Conservation (phyloP, 2,329 filamentous ascomycete genomes). For the Cercospora berteroae region DNA sequence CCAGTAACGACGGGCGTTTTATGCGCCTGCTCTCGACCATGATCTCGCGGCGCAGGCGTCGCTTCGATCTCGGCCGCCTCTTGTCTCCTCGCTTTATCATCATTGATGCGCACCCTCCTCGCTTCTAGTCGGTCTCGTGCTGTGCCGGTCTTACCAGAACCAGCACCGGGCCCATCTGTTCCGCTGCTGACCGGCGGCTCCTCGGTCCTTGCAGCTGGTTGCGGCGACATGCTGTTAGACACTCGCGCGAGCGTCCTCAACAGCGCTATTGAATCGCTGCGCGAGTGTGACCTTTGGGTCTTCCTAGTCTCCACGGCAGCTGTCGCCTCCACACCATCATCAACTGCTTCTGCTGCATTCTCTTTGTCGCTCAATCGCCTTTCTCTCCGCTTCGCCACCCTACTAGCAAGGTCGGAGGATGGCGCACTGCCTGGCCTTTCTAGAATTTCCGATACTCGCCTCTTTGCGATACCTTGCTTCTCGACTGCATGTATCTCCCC, state of each 20-base stretch:
- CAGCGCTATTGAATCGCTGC: slow-evolving; percentile 48
- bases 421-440: slow-evolving; percentile 15
- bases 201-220: slow-evolving; percentile 16
- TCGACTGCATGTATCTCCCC: slow-evolving; percentile 43
- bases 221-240: slow-evolving; percentile 46
- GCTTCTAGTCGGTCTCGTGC: slow-evolving; percentile 6
- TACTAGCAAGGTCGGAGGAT: slow-evolving; percentile 11
- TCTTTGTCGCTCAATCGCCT: slow-evolving; percentile 18
- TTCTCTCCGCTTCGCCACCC: slow-evolving; percentile 10
- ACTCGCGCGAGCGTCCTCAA: slow-evolving; percentile 48
- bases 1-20: slow-evolving; percentile 9
- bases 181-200: neutral
- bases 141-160: neutral
- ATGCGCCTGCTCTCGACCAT: neutral
- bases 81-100: slow-evolving; percentile 12
- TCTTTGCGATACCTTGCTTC: slow-evolving; percentile 26
- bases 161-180: neutral
- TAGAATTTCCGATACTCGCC: slow-evolving; percentile 11
- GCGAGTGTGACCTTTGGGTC: slow-evolving; percentile 29
- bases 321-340: neutral
- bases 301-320: neutral
- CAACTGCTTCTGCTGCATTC: slow-evolving; percentile 3
- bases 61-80: slow-evolving; percentile 8
- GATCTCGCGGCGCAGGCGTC: slow-evolving; percentile 3
- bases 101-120: slow-evolving; percentile 14